Conservation (phyloP, 2,329 filamentous ascomycete genomes). For the Botrytis cinerea region DNA sequence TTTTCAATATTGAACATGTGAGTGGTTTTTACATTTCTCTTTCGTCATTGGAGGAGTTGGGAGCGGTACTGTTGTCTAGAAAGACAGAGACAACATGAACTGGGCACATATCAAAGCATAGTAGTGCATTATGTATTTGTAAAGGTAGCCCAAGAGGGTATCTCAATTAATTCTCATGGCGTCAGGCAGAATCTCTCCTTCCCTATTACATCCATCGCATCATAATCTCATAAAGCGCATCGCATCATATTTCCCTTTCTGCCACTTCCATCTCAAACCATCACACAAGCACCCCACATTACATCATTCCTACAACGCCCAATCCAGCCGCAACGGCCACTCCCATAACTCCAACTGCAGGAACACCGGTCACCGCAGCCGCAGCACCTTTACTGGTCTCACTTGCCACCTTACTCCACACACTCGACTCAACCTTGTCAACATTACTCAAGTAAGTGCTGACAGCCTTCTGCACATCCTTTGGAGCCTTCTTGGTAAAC, state of each 20-base stretch:
- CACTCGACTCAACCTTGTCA: slow-evolving; percentile 17
- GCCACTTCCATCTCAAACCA: background rate
- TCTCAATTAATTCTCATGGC: background rate
- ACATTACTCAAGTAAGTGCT: slow-evolving; percentile 26
- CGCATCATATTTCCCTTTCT: background rate
- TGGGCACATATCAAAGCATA: background rate
- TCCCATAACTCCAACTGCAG: slow-evolving; percentile 25
- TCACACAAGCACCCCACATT: background rate
- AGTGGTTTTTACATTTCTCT: background rate
- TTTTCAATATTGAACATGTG: background rate
- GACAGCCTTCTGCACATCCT: slow-evolving; percentile 30
- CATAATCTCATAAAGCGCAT: slow-evolving; percentile 5
- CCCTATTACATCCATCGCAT: background rate
- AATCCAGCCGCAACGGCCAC: slow-evolving; percentile 24
- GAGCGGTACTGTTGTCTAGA: background rate
- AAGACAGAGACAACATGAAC: background rate
- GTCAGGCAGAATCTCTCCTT: background rate
- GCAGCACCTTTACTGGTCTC: slow-evolving; percentile 27
- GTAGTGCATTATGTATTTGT: background rate
- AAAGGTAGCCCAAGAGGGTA: slow-evolving; percentile 1
- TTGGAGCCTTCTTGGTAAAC: slow-evolving; percentile 33
- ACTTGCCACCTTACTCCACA: slow-evolving; percentile 30
- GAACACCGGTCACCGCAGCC: slow-evolving; percentile 17
- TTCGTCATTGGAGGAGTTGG: background rate
- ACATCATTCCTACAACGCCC: slow-evolving; percentile 17